phyloP scores from a whole-genome alignment of 495 filamentous ascomycete genomes.

The Alectoria sarmentosa region DNA sequence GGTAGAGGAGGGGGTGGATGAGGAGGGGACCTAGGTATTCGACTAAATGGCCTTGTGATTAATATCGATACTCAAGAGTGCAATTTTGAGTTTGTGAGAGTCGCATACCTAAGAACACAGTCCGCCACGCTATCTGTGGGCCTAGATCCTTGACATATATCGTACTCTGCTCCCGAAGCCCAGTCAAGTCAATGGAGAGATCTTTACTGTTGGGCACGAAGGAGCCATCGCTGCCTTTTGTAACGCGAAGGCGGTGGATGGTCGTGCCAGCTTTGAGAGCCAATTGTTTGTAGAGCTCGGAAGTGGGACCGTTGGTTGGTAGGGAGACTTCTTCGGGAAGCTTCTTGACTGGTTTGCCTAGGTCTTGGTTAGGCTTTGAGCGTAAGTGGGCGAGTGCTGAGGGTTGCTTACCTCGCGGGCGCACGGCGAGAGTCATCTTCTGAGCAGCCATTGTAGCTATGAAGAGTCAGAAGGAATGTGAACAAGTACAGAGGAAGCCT shows the following conservation, averaged over 20 bases:
- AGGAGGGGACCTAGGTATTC: constrained; percentile 94
- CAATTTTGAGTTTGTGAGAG: neutral
- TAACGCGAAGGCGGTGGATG: constrained; percentile 59
- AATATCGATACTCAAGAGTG: neutral
- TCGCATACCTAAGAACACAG: constrained; percentile 61
- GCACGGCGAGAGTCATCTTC: constrained; percentile 23
- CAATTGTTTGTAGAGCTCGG: constrained; percentile 54
- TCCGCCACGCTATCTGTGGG: constrained; percentile 86
- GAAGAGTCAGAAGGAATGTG: neutral
- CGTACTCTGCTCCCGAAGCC: constrained; percentile 59
- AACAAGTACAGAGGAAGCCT: neutral
- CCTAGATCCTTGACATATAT: constrained; percentile 88
- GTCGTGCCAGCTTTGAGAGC: constrained; percentile 47
- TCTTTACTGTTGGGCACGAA: constrained; percentile 64
- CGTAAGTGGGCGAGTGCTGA: neutral
- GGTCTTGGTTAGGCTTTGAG: neutral
- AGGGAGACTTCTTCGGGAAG: constrained; percentile 64
- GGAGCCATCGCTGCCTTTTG: constrained; percentile 61
- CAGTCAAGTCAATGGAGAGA: constrained; percentile 52
- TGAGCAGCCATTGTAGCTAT: constrained; percentile 13
- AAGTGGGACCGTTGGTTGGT: constrained; percentile 49
- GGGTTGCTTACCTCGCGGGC: constrained; percentile 21
- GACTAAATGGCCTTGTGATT: constrained; percentile 11
- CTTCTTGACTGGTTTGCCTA: constrained; percentile 58
- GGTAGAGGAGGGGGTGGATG: constrained; percentile 69